Base-by-base conservation (phyloP, 179 eudicot species). In the Camellia oleifera region DNA sequence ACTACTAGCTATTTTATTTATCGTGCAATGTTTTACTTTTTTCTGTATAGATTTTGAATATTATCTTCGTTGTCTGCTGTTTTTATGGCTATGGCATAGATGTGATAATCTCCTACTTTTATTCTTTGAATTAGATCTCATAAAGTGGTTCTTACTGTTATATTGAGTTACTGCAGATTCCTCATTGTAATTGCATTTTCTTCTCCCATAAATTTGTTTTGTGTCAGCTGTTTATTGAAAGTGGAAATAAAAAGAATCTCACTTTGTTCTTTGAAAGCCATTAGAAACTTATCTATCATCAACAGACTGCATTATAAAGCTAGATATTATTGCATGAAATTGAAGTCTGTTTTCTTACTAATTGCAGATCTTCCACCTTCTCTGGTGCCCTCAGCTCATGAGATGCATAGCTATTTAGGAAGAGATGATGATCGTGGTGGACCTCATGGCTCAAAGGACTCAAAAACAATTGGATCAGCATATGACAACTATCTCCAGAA, bases 401-500 rank as follows among this genome's bases (percentile, higher is more conserved):
- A 81, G 80, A 72, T 83, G 83, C 91, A 77, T 52, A 79, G 83
- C 54, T 85, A 90, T 84, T 62, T 84, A 63, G 75, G 75, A 46
- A 85, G 81, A 83, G 88, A 85, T 62, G 88, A 85, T 79, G 89
- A 83, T 20, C 85, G 71, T 60, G 83, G 74, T 72, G 91, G 87
- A 68, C 82, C 78, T n/a, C 83, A 80, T 77, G 80, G 58, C 23
- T 81, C 83, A 40, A 89, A 88, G 84, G 92, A 92, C 83, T 81
- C 93, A 20, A 70, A 86, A 79, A 64, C 91, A 50, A 77, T 89
- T 75, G 91, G 85, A 58, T 90, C 93, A 72, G 92, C 91, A 42
- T 92, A 92, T 84, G 96, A 92, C 77, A 88, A 85, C 45, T 92
- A 89, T 81, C 93, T 92, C 75, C 91, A 89, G 77, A 86, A 82